These are phyloP conservation scores for Gymnopus androsaceus DNA, from an alignment of 1,284 basidiomycete species.

Conservation along the genomic window DNA sequence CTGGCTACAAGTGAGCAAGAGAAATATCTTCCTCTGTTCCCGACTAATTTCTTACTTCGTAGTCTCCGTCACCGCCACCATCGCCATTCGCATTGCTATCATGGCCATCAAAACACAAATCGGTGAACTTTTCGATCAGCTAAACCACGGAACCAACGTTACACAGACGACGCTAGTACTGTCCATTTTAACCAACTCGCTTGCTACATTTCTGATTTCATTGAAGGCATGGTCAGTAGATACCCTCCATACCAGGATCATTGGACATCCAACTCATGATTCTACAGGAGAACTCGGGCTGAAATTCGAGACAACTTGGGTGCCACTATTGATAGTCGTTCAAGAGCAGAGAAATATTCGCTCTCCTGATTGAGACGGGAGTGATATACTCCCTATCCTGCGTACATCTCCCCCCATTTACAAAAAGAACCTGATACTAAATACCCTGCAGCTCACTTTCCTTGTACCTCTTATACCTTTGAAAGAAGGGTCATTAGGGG, in stretches of 20 bases:
- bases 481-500: slow-evolving; percentile 22
- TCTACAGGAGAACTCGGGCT: slow-evolving; percentile 8
- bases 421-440: background rate
- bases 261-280: background rate
- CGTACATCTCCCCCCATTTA: slow-evolving; percentile 8
- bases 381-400: slow-evolving; percentile 25
- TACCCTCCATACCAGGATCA: background rate
- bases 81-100: slow-evolving; percentile 18
- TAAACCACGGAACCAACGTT: slow-evolving; percentile 15
- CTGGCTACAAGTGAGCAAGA: slow-evolving; percentile 14
- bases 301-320: background rate
- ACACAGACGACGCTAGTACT: slow-evolving; percentile 18
- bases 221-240: slow-evolving; percentile 20
- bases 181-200: slow-evolving; percentile 22
- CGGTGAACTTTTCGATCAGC: background rate
- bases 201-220: slow-evolving; percentile 22
- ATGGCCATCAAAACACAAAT: slow-evolving; percentile 5
- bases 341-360: slow-evolving; percentile 16
- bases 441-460: slow-evolving; percentile 14
- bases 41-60: background rate
- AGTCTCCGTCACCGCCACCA: slow-evolving; percentile 23
- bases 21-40: background rate
- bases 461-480: slow-evolving; percentile 20
- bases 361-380: slow-evolving; percentile 25
- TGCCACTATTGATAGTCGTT: background rate